Percentiles rank a stretch among this genome's conserved stretches.
phyloP scores from a whole-genome alignment of 306 rosid species.

The Erythrophleum fordii region DNA sequence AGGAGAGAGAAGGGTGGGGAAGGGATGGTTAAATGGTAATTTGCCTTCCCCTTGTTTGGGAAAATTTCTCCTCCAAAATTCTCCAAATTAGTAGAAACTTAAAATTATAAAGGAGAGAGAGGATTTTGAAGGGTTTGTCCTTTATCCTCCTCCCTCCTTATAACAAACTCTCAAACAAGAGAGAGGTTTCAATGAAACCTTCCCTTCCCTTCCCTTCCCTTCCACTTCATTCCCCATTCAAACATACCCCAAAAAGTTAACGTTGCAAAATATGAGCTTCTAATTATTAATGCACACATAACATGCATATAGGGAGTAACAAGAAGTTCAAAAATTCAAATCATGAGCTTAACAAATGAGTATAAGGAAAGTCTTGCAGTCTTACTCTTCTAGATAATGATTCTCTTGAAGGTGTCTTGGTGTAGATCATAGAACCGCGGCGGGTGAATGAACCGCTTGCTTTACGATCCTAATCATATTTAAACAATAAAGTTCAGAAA shows the following conservation, averaged over 20 bases:
- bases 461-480: constrained; percentile 76
- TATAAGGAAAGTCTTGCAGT: not conserved
- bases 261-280: constrained; percentile 8
- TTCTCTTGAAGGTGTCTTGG: constrained; percentile 92
- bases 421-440: constrained; percentile 85
- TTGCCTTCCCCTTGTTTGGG: not conserved
- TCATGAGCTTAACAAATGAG: not conserved
- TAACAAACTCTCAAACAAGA: not conserved
- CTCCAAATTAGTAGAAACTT: not conserved
- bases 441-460: constrained; percentile 83
- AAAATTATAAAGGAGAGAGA: not conserved
- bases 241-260: not conserved
- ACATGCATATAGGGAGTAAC: constrained; percentile 27
- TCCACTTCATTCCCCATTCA: not conserved
- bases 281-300: constrained; percentile 12
- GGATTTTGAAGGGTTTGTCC: not conserved
- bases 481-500: constrained; percentile 23
- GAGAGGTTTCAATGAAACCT: not conserved
- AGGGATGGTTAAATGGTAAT: not conserved
- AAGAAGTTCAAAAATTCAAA: not conserved
- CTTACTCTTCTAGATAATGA: constrained; percentile 69
- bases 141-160: not conserved
- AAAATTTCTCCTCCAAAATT: not conserved
- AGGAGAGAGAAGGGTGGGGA: not conserved
- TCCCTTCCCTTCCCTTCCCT: not conserved